These are phyloP conservation scores for Exserohilum rostratum DNA, from an alignment of 2,329 filamentous ascomycete genomes.

Conservation along the genomic window DNA sequence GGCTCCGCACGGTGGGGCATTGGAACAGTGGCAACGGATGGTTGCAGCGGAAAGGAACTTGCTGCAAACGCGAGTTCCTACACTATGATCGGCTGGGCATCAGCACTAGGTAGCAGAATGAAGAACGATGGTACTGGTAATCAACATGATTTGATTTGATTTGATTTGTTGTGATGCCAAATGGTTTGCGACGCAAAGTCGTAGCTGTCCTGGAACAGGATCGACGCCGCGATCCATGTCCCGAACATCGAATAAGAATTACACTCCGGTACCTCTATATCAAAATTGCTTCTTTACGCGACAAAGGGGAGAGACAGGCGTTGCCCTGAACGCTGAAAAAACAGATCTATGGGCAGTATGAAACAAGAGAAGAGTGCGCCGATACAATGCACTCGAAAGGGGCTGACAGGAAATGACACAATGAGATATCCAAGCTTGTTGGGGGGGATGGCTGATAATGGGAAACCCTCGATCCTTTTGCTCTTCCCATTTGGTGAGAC, in stretches of 20 bases:
- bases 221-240: not conserved
- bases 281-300: not conserved
- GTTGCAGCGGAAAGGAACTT: no score
- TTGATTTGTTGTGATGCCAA: not conserved
- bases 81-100: no score
- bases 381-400: slow-evolving; percentile 2
- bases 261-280: slow-evolving; percentile 1
- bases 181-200: not conserved
- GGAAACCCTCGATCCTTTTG: slow-evolving; percentile 8
- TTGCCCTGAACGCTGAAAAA: slow-evolving; percentile 1
- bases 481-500: slow-evolving; percentile 2
- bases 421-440: slow-evolving; percentile 4
- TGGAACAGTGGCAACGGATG: no score
- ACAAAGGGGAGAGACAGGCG: slow-evolving; percentile 4
- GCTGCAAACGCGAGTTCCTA: no score
- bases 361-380: slow-evolving; percentile 4
- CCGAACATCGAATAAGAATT: not conserved
- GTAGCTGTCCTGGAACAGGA: not conserved
- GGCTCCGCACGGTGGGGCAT: no score
- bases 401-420: slow-evolving; percentile 6
- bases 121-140: not conserved
- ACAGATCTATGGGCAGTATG: slow-evolving; percentile 7
- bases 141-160: not conserved
- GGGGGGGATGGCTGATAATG: not conserved
- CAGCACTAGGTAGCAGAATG: not conserved